Base-by-base conservation (phyloP, 495 filamentous ascomycete species). In the Neurospora sp. region DNA sequence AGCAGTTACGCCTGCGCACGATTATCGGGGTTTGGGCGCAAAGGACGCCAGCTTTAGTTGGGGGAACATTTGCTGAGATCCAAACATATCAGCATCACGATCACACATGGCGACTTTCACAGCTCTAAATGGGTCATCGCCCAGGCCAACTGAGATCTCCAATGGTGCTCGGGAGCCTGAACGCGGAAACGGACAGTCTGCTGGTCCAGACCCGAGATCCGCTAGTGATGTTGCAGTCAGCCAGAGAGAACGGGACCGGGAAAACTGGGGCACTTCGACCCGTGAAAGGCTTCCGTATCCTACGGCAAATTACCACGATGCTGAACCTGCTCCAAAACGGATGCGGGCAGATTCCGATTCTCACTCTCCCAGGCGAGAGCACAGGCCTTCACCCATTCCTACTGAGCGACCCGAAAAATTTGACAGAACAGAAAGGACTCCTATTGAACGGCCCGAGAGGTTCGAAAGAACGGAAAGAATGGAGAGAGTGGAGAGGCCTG, bases 271-370 rank as follows among this genome's bases (percentile, higher is more conserved):
- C 46, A 75, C 71, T 40, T 71, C 82, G 2, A 80, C 75, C 41
- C 76, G 81, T 72, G 83, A 85, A 20, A 79, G 82, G 69, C 72
- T 79, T 16, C 81, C 79, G 40, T 82, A 81, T 74, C 79, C 79
- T 40, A 74, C 83, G 16, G 66, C 79, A 20, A n/a, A 72, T 48
- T 83, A 84, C 74, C 69, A 81, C 5, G 82, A 84, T 20, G 72
- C 68, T 18, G 86, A 87, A 70, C 72, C 73, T 5, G 79, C 82
- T 22, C 84, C 87, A 74, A 89, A 89, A 77, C 85, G 87, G 73
- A 89, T 88, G 77, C 82, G 87, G 53, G 86, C 86, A 59, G 75
- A 66, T 66, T 66, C 53, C 27, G 27, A 79, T 14, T 86, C 86
- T 40, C 77, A 82, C 59, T 86, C 84, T 35, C 79, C 77, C 38